Conservation (phyloP, 768 basidiomycete species). For the Leucosporidium scottii region DNA sequence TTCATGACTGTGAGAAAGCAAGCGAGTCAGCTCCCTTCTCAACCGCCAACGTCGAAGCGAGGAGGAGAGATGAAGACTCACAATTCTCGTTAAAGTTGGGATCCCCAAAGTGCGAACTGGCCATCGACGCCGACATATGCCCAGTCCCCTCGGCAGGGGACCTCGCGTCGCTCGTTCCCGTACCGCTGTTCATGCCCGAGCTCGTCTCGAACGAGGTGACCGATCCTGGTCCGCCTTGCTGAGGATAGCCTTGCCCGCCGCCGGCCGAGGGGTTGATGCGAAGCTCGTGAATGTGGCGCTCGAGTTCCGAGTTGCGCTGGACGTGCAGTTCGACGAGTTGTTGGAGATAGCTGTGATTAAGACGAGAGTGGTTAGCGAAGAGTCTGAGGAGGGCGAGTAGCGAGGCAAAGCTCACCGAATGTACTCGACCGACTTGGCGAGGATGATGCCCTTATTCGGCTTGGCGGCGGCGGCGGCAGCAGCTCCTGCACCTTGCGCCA, state of each 20-base stretch:
- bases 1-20: neutral
- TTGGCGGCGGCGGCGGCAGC: conserved; percentile 49
- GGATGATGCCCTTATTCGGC: conserved; percentile 91
- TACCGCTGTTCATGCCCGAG: neutral
- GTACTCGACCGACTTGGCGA: conserved; percentile 73
- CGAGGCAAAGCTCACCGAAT: conserved; percentile 42
- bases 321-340: conserved; percentile 26
- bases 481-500: neutral
- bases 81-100: neutral
- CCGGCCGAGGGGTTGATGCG: neutral
- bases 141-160: neutral
- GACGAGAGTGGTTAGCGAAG: neutral
- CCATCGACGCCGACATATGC: too few relatives aligned
- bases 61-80: neutral
- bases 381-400: neutral
- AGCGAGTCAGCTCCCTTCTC: neutral
- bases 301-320: conserved; percentile 24
- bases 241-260: neutral
- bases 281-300: conserved; percentile 14
- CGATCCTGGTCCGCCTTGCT: neutral
- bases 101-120: neutral
- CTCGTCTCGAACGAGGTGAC: neutral
- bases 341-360: conserved; percentile 20
- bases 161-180: neutral
- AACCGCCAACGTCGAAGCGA: neutral